Evolutionary conservation across 2,329 filamentous ascomycete species (phyloP), one percentile per base, ranked within the genome.

Genomic region (Lachnellula occidentalis): DNA sequence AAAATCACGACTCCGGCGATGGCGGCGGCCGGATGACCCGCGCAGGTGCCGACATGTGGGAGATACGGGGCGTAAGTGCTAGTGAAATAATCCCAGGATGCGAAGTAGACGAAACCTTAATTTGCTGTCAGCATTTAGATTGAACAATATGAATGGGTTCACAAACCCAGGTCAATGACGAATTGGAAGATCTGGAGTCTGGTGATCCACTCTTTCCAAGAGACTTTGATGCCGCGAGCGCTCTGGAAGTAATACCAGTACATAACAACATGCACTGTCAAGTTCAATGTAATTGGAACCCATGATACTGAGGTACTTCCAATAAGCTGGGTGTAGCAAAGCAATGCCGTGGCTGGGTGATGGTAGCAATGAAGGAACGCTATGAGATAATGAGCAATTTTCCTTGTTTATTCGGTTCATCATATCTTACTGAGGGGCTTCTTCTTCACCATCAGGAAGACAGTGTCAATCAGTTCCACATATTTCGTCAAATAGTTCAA

Each of bases 201-300:
- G 14, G 65, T 67, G 39, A 67, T 64, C 60, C 60, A 67, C 41
- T 66, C 51, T 51, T 67, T 67, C 65, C 65, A 67, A 41, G 50
- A 61, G 22, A 67, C 56, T 7, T 55, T 54, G 47, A 66, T 58
- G 11, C 65, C 64, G 27, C 64, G 63, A 19, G 65, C 64, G 31
- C 57, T 61, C 47, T 66, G 65, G 57, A 67, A 66, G 47, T 67
- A 67, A 51, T 67, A 67, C 64, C 64, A 67, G 45, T 67, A 67
- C 65, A 67, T 67, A 7, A 67, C 59, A 17, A 66, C 62, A 51
- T 67, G 64, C 0, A 67, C 65, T 9, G 53, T 56, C n/a, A 67
- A 54, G 34, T 67, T 67, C 21, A 67, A 41, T 19, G 60, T 60
- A 41, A 67, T 67, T 42, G 63, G 63, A 47, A 67, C 64, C 65